These are phyloP conservation scores for Amaranthus cruentus DNA, from an alignment of 148 eudicot genomes.

Conservation along the genomic window DNA sequence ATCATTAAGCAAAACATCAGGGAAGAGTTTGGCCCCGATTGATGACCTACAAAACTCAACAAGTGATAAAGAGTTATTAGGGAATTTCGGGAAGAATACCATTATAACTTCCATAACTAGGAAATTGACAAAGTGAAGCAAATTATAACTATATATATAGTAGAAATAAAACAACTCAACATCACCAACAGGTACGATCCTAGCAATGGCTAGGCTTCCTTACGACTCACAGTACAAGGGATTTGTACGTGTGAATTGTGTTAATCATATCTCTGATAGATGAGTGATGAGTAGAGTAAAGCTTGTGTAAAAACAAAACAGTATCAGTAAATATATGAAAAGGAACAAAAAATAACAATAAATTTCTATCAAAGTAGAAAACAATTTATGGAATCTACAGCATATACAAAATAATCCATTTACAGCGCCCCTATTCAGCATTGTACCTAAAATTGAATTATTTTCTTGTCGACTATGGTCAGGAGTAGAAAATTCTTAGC, in stretches of 20 bases:
- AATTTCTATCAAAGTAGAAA: neutral
- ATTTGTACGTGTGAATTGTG: neutral
- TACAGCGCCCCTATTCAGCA: neutral
- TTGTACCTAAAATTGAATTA: neutral
- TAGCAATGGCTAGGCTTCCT: neutral
- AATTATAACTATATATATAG: neutral
- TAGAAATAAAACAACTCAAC: neutral
- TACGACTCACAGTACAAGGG: neutral
- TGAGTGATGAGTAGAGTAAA: neutral
- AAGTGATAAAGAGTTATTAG: neutral
- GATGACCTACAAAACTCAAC: conserved; percentile 46
- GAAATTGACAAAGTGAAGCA: neutral
- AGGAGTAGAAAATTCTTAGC: neutral
- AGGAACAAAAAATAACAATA: neutral
- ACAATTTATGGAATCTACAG: neutral
- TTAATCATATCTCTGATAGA: neutral
- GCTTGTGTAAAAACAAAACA: neutral
- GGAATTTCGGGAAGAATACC: conserved; percentile 1
- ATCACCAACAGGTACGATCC: neutral
- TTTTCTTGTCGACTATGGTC: neutral
- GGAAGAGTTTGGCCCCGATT: conserved; percentile 63
- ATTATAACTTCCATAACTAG: neutral
- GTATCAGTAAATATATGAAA: neutral
- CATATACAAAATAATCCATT: neutral
- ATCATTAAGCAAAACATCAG: conserved; percentile 92